These are phyloP conservation scores for Megacollybia marginata DNA, from an alignment of 768 basidiomycete species.

Conservation along the genomic window DNA sequence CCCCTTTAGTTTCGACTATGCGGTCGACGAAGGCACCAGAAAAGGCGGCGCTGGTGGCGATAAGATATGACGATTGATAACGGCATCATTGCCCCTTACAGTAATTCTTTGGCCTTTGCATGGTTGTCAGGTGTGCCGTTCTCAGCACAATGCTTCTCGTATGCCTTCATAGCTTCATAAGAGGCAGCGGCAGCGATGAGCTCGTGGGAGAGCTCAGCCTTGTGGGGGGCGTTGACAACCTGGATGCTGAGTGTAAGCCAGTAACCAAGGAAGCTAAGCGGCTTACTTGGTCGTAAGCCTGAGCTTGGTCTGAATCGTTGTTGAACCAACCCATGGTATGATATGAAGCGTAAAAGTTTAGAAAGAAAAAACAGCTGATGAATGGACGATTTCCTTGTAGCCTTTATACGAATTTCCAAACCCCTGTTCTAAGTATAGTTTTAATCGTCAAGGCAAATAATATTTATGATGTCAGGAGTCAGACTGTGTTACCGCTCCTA, in stretches of 20 bases:
- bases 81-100: constrained; percentile 14
- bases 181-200: constrained; percentile 48
- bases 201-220: constrained; percentile 45
- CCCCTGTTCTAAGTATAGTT: too few relatives aligned
- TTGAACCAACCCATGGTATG: constrained; percentile 13
- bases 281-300: constrained; percentile 13
- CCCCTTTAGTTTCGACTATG: constrained; percentile 45
- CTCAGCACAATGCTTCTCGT: constrained; percentile 33
- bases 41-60: constrained; percentile 41
- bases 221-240: constrained; percentile 34
- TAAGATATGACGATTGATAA: too few relatives aligned
- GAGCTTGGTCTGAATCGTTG: constrained; percentile 12
- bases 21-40: constrained; percentile 36
- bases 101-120: constrained; percentile 37
- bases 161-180: constrained; percentile 45
- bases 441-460: too few relatives aligned
- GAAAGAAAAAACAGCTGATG: too few relatives aligned
- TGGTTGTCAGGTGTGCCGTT: constrained; percentile 39
- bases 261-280: neutral
- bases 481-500: too few relatives aligned
- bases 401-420: too few relatives aligned
- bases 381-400: too few relatives aligned
- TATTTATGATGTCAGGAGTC: too few relatives aligned
- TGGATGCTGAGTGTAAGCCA: constrained; percentile 6
- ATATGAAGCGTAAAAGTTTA: neutral